Base-by-base conservation (phyloP, 129 eudicot species). In the Chrysanthemum seticuspe region DNA sequence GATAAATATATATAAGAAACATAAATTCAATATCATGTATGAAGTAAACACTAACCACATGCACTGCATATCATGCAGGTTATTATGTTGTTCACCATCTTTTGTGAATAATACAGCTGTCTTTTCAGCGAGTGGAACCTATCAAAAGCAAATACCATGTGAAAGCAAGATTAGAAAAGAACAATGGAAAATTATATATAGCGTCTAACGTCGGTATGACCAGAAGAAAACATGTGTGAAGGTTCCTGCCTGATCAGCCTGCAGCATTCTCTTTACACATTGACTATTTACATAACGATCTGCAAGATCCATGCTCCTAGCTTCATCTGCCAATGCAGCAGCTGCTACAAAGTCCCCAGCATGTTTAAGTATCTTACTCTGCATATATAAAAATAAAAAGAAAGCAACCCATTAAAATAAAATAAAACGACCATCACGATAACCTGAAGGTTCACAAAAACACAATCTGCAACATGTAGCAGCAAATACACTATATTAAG, bases 41-140 rank as follows among this genome's bases (percentile, higher is more conserved):
- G 60, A 63, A 40, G 56, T 9, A 75, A 62, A 80, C 55, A 86
- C 86, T 15, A 67, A 95, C 99, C 99, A 95, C 99, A 95, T 95
- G 96, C 99, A 95, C 86, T 95, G 99, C 99, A 95, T 95, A 76
- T 95, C 99, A 74, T 90, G 92, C 50, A 95, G 83, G 81, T 87
- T 95, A 69, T 95, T 95, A 77, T 90, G 99, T 83, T 91, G 99
- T 64, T 93, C 98, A 50, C 98, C 98, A 47, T 95, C 99, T 91
- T 95, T 95, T 57, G 99, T 95, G 87, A 95, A 95, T 74, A 95
- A 80, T 59, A 82, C 91, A 74, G 99, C 99, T 14, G 97, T 95
- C 85, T 87, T 95, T 72, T 95, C 99, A 13, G 99, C 99, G 73
- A 85, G 76, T 18, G 96, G 25, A 71, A 91, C 96, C 99, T 95